These are phyloP conservation scores for Pseudogymnoascus sp. DNA, from an alignment of 2,329 filamentous ascomycete genomes.

Conservation along the genomic window DNA sequence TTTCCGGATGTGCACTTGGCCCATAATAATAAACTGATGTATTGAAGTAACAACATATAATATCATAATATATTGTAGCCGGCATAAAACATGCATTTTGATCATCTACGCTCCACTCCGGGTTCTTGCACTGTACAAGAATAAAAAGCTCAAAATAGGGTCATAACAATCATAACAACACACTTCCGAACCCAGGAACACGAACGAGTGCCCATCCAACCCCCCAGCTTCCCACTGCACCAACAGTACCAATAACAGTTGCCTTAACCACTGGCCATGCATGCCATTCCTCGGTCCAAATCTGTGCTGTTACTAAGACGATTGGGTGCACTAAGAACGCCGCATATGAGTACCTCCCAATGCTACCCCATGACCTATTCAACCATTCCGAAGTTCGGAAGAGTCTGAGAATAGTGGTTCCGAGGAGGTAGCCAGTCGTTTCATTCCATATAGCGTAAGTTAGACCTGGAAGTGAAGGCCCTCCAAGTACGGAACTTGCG, in stretches of 20 bases:
- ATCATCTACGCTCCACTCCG: neutral
- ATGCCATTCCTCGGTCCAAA: neutral
- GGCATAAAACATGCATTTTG: neutral
- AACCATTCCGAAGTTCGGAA: constrained; percentile 3
- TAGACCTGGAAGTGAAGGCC: constrained; percentile 2
- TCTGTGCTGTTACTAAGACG: neutral
- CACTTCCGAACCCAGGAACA: neutral
- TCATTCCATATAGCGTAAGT: constrained; percentile 13
- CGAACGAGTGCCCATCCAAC: neutral
- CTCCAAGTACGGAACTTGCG: neutral
- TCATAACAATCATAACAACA: neutral
- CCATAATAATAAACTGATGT: neutral
- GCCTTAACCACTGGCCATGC: neutral
- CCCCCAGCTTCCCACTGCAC: neutral
- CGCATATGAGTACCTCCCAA: constrained; percentile 13
- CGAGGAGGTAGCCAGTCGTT: constrained; percentile 11
- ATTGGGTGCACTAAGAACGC: constrained; percentile 14
- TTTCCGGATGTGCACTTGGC: no score
- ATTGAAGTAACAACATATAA: neutral
- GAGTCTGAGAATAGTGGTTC: constrained; percentile 4
- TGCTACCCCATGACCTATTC: constrained; percentile 12
- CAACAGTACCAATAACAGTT: neutral
- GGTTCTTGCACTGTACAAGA: neutral
- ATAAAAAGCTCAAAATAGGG: neutral
- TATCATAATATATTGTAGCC: neutral